Conservation (phyloP, 2,329 filamentous ascomycete species). For the Alternaria burnsii region DNA sequence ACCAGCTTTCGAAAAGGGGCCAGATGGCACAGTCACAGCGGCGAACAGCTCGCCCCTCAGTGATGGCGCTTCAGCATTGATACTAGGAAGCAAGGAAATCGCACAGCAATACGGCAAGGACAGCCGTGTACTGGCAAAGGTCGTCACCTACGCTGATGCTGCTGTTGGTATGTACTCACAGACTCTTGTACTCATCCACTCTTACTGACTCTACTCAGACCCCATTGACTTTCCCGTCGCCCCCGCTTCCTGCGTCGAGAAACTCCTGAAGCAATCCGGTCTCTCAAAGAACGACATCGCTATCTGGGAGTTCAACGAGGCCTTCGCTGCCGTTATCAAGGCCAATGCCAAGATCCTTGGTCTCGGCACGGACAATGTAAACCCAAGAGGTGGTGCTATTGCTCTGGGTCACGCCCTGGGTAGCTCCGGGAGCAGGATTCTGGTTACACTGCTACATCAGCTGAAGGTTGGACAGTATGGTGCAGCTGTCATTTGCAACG, state of each 20-base stretch:
- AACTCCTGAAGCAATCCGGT: slow-evolving; percentile 86
- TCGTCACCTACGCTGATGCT: slow-evolving; percentile 87
- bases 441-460: slow-evolving; percentile 90
- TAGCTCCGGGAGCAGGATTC: slow-evolving; percentile 89
- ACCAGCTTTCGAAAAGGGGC: slow-evolving; percentile 88
- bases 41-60: slow-evolving; percentile 95
- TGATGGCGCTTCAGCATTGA: slow-evolving; percentile 89
- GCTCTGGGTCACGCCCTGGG: slow-evolving; percentile 90
- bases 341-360: slow-evolving; percentile 93
- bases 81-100: slow-evolving; percentile 81
- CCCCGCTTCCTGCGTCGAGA: slow-evolving; percentile 88
- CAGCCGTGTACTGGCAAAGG: slow-evolving; percentile 85
- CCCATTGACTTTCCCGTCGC: slow-evolving; percentile 94
- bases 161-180: slow-evolving; percentile 63
- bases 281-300: slow-evolving; percentile 92
- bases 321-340: slow-evolving; percentile 93
- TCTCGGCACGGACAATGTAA: slow-evolving; percentile 80
- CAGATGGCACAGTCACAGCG: slow-evolving; percentile 91
- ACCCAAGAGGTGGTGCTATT: slow-evolving; percentile 89
- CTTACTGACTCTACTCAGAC: slow-evolving; percentile 56
- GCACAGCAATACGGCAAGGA: slow-evolving; percentile 80
- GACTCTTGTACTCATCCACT: neutral
- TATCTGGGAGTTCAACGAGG: slow-evolving; percentile 98
- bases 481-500: slow-evolving; percentile 95
- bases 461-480: slow-evolving; percentile 92